Evolutionary conservation across 2,329 filamentous ascomycete species (phyloP).

Genomic region (Fusarium sp.): DNA sequence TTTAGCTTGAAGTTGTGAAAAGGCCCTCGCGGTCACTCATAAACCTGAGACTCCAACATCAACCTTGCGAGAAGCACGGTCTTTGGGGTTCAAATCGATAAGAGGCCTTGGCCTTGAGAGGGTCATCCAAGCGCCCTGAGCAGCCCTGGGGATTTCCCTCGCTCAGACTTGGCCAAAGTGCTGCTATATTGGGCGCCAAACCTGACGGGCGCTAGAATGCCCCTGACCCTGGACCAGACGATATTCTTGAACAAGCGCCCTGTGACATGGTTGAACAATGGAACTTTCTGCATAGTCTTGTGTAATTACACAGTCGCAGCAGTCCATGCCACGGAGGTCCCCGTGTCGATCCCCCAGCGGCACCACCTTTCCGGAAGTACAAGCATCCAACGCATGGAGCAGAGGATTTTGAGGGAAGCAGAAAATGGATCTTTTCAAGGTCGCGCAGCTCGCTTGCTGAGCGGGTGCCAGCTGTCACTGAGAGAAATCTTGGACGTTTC

Average conservation of each 20-base stretch:
- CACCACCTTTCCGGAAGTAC: slow-evolving; percentile 8
- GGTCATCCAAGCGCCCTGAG: slow-evolving; percentile 24
- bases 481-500: slow-evolving; percentile 20
- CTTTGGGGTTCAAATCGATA: slow-evolving; percentile 18
- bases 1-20: not conserved
- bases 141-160: slow-evolving; percentile 7
- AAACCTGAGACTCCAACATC: slow-evolving; percentile 31
- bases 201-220: slow-evolving; percentile 8
- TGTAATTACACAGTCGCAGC: slow-evolving; percentile 15
- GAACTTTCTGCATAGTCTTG: slow-evolving; percentile 20
- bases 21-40: not conserved
- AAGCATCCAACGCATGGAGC: slow-evolving; percentile 8
- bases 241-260: slow-evolving; percentile 3
- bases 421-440: slow-evolving; percentile 4
- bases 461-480: not conserved
- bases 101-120: not conserved
- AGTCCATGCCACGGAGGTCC: slow-evolving; percentile 22
- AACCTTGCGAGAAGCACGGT: slow-evolving; percentile 26
- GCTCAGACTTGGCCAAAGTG: slow-evolving; percentile 21
- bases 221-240: slow-evolving; percentile 23
- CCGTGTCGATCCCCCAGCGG: slow-evolving; percentile 25
- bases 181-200: slow-evolving; percentile 42
- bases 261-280: slow-evolving; percentile 23
- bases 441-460: slow-evolving; percentile 17
- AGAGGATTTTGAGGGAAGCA: not conserved